Evolutionary conservation across 805 yeast species (phyloP), one percentile per base, ranked within the genome.

Genomic region (Ogataea thermomethanolica): DNA sequence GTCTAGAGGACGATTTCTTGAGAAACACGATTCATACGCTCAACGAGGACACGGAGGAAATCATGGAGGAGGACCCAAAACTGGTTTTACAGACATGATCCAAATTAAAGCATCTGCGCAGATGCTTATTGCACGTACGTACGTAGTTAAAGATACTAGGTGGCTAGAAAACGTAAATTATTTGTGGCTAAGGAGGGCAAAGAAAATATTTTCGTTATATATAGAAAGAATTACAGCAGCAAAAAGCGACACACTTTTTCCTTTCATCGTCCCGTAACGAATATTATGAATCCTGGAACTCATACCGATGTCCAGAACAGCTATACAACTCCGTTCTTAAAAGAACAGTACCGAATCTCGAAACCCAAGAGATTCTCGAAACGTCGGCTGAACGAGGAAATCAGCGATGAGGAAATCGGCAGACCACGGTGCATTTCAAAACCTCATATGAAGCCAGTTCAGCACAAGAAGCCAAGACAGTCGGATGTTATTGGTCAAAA

Each of bases 401-500:
- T 37, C n/a, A 40, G 26, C 10, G 38, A 32, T 8, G 51, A 50
- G 9, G 49, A 50, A 12, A 46, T 14, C 34, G 30, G 10, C 24
- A 12, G 37, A 10, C 33, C 26, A n/a, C 21, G 34, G 11, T 33
- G 10, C 22, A 35, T 28, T 26, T 37, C 42, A 11, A 38, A 33
- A 20, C 22, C 42, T 13, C 21, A 15, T 8, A 15, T 26, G n/a
- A 48, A 42, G 29, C 9, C 27, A 13, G 26, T 25, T 4, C 48
- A 39, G 24, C 35, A 37, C 39, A 67, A 66, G 51, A 65, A 70
- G 21, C 74, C 70, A 37, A 53, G 53, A 41, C 52, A 51, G 15
- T 55, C 58, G 2, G 62, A 63, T 33, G 71, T 79, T 14, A 46
- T 61, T 25, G 87, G 89, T 4, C 79, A 77, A 45, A 70, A 69